Evolutionary conservation across 192 early-diverging fungal genomes (phyloP), one percentile per base, ranked within the genome.

Genomic region (Gorgonomyces haynaldii): DNA sequence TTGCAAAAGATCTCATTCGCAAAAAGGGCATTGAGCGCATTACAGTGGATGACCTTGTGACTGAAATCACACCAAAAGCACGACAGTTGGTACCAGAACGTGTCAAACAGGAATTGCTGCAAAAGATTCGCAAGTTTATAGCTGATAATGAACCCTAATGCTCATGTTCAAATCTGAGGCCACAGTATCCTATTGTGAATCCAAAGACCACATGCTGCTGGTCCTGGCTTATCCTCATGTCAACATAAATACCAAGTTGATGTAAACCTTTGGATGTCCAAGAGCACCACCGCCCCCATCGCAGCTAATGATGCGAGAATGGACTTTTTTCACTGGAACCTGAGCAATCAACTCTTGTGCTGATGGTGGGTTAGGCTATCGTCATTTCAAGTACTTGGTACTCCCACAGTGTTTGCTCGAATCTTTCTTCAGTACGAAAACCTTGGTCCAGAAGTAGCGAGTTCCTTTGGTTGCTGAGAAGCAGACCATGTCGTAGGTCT

Each of bases 251-350:
- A 82, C 83, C 58, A 96, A 76, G 64, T 93, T 93, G 57, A 96
- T 86, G 68, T 83, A 96, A 19, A 96, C 85, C 56, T 83, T 84
- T 17, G 92, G 92, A 56, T 96, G 92, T 25, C 92, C 92, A 24
- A 96, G 70, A 30, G 88, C 61, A 50, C 90, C 92, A 37, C 82
- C 90, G 39, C 75, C 92, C 49, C 92, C 92, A 52, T 96, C 78
- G 56, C 92, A 96, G 54, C 74, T 68, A 27, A 82, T 85, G 52
- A 77, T 57, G 16, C 87, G 81, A 25, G 69, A 67, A 16, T 81
- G 67, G 15, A 93, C 81, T 53, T 80, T 62, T 45, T 69, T 84
- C 45, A 96, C 70, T 15, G 90, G 88, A 46, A 89, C 89, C 57
- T 88, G 79, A 25, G 79, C 75, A 62, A 96, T 89, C 39, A 96